These are phyloP conservation scores for Penicillium thymicola DNA, from an alignment of 2,329 filamentous ascomycete genomes.

Conservation along the genomic window DNA sequence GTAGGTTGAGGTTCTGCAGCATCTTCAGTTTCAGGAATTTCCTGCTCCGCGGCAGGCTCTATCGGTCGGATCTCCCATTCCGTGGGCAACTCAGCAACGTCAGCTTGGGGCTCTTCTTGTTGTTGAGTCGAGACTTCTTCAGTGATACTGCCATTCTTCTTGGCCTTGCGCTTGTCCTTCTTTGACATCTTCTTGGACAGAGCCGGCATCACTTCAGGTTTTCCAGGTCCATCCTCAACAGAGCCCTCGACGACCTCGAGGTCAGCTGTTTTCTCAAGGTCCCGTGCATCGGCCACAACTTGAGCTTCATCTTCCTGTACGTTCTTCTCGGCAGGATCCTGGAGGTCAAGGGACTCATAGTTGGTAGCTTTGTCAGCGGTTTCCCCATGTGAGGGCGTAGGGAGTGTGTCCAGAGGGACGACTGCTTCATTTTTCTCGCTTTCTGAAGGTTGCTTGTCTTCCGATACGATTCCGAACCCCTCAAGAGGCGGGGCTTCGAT, in stretches of 20 bases:
- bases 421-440: not conserved
- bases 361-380: not conserved
- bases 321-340: not conserved
- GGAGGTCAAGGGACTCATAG: not conserved
- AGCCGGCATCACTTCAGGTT: conserved; percentile 1
- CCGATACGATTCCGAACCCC: not conserved
- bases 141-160: conserved; percentile 10
- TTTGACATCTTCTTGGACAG: conserved; percentile 21
- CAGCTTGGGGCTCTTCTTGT: not conserved
- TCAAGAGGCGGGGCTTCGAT: not conserved
- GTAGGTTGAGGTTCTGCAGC: not conserved
- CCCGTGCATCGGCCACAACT: not conserved
- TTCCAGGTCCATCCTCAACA: not conserved
- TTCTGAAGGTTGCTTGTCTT: not conserved
- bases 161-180: conserved; percentile 25
- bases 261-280: conserved; percentile 5
- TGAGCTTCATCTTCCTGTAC: not conserved
- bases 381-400: not conserved
- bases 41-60: not conserved
- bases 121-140: conserved; percentile 3
- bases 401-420: not conserved
- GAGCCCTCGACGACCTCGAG: not conserved
- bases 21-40: not conserved
- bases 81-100: not conserved
- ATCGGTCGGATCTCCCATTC: not conserved